Base-by-base conservation (phyloP, 768 basidiomycete genomes). In the Mycena galopus region DNA sequence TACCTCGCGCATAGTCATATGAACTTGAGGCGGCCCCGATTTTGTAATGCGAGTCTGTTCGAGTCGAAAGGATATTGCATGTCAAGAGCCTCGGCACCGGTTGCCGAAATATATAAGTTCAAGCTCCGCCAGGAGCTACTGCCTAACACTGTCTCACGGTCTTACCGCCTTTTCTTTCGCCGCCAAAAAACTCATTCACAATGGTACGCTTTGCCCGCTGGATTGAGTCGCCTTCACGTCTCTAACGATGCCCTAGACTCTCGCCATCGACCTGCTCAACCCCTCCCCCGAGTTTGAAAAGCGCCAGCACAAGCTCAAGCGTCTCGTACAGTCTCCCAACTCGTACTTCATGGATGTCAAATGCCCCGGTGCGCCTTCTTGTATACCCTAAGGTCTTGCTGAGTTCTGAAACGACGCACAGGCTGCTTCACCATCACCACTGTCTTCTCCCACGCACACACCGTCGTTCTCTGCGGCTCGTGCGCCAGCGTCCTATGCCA, bases 271-370 rank as follows among this genome's bases (percentile, higher is more conserved):
- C 86, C 94, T 99, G 84, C 93, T 99, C 84, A 95, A 99, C 92
- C 97, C 96, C 78, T 93, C 96, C 71, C 84, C 90, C 77, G 94
- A 96, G 82, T 84, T 90, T 78, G 94, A 97, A 87, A 92, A 87
- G 84, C 92, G 88, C 84, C 93, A 91, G 84, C 97, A 99, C 94
- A 99, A 99, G 90, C 94, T 98, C 84, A 99, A 99, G 91, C 93
- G 96, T 83, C 93, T 99, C 79, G 98, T 99, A 78, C 98, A 98
- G 86, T 93, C 93, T 64, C 98, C 98, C 76, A 96, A 98, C 87
- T 99, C 97, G 39, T 99, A 95, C 87, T 99, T 99, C 87, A 99
- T 99, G 98, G 98, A 99, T 80, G 97, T 99, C 79, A 99, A 99
- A 86, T 99, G 97, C 87, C 93, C 97, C 78, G 96, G 95, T 96